A percentile compares a stretch with the other conserved stretches of the same genome.
phyloP scores from a whole-genome alignment of 805 yeast species.

The Candida berthetii region DNA sequence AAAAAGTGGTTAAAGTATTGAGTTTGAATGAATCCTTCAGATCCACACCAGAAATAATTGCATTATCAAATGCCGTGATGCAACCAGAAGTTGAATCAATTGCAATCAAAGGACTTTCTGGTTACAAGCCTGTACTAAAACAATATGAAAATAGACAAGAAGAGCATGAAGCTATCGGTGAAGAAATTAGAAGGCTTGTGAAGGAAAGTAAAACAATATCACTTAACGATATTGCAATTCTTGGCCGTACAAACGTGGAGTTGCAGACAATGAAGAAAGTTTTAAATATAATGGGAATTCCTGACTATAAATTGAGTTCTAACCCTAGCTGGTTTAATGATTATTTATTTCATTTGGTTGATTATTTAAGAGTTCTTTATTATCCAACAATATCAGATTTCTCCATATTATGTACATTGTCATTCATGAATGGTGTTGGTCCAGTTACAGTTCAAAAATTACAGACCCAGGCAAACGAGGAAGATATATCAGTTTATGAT shows the following conservation, averaged over 20 bases:
- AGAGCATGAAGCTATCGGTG: constrained; percentile 35
- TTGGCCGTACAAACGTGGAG: constrained; percentile 47
- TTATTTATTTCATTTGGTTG: constrained; percentile 36
- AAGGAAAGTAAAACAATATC: constrained; percentile 35
- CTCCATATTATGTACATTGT: constrained; percentile 20
- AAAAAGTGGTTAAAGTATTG: constrained; percentile 16
- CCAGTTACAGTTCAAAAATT: constrained; percentile 15
- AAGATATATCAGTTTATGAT: constrained; percentile 5
- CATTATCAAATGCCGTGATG: constrained; percentile 27
- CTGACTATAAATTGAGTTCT: constrained; percentile 34
- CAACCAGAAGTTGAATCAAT: constrained; percentile 2
- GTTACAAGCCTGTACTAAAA: constrained; percentile 11
- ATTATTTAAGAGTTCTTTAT: constrained; percentile 36
- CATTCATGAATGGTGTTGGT: constrained; percentile 16
- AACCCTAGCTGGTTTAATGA: constrained; percentile 46
- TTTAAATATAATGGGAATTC: constrained; percentile 35
- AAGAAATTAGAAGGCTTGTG: constrained; percentile 37
- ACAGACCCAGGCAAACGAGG: constrained; percentile 5
- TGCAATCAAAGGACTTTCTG: not conserved
- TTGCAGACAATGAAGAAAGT: constrained; percentile 31
- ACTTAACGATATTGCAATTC: constrained; percentile 44
- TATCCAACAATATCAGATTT: constrained; percentile 23
- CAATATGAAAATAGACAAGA: constrained; percentile 24
- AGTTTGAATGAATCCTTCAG: constrained; percentile 50
- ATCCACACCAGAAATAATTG: constrained; percentile 50